These are phyloP conservation scores for Pholiota conissans DNA, from an alignment of 768 basidiomycete genomes.

Conservation along the genomic window DNA sequence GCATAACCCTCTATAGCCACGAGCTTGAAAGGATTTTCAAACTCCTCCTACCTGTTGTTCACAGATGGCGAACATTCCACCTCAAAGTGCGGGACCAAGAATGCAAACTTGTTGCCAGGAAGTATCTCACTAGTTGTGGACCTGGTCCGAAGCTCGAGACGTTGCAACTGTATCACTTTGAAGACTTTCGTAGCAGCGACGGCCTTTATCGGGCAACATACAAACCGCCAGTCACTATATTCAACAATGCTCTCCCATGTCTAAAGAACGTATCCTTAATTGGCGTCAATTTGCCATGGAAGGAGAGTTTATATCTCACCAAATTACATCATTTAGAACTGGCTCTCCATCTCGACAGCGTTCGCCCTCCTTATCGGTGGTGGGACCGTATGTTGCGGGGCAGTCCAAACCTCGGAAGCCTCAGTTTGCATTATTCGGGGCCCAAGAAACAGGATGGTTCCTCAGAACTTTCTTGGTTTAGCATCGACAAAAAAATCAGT, in stretches of 20 bases:
- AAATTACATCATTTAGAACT: conserved; percentile 53
- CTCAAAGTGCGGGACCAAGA: conserved; percentile 59
- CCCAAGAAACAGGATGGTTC: conserved; percentile 38
- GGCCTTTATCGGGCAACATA: conserved; percentile 57
- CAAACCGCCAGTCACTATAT: conserved; percentile 56
- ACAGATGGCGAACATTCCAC: conserved; percentile 58
- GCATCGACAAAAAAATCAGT: conserved; percentile 30
- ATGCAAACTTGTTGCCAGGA: conserved; percentile 56
- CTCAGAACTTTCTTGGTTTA: conserved; percentile 36
- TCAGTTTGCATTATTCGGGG: conserved; percentile 61
- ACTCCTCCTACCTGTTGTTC: conserved; percentile 45
- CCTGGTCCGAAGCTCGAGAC: conserved; percentile 57
- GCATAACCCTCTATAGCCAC: conserved; percentile 50
- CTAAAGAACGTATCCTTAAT: conserved; percentile 59
- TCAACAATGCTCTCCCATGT: conserved; percentile 50
- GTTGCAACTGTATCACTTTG: conserved; percentile 65
- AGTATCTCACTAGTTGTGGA: conserved; percentile 49
- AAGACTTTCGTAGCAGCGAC: conserved; percentile 51
- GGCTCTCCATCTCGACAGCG: conserved; percentile 58
- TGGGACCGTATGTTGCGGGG: conserved; percentile 56
- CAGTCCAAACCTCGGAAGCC: conserved; percentile 45
- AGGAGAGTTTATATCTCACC: conserved; percentile 46
- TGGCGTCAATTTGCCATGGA: conserved; percentile 68
- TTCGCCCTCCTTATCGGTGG: conserved; percentile 52
- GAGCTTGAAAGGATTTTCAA: conserved; percentile 48